A percentile compares a stretch with the other conserved stretches of the same genome.
These are phyloP conservation scores for Cystoderma amianthinum DNA, from an alignment of 768 basidiomycete genomes.

Conservation along the genomic window DNA sequence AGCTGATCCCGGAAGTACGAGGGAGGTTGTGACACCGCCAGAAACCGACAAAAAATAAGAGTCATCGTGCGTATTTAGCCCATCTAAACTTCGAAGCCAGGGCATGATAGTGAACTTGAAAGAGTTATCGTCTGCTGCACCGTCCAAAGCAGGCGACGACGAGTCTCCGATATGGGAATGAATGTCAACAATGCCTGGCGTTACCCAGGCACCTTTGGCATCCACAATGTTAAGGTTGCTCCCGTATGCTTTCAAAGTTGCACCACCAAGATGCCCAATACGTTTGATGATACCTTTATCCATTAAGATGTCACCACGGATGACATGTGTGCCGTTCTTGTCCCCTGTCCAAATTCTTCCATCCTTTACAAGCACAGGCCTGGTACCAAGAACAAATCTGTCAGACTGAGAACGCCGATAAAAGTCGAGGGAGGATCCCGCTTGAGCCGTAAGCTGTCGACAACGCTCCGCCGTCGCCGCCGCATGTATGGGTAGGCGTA, in stretches of 20 bases:
- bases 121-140: constrained; percentile 52
- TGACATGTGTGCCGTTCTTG: constrained; percentile 58
- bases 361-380: constrained; percentile 59
- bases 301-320: constrained; percentile 61
- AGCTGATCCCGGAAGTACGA: constrained; percentile 70
- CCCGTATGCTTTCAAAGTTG: constrained; percentile 18
- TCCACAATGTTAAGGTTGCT: constrained; percentile 46
- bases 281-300: constrained; percentile 62
- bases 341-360: constrained; percentile 82
- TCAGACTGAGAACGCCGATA: constrained; percentile 48
- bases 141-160: constrained; percentile 43
- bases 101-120: constrained; percentile 36
- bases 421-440: constrained; percentile 42
- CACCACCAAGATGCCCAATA: constrained; percentile 38
- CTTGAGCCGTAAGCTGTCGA: background rate
- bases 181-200: constrained; percentile 66
- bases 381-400: constrained; percentile 58
- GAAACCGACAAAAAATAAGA: constrained; percentile 63
- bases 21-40: constrained; percentile 74
- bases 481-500: constrained; percentile 8
- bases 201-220: constrained; percentile 67
- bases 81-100: constrained; percentile 73
- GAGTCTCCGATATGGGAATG: constrained; percentile 63
- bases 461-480: background rate
- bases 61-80: constrained; percentile 75